phyloP scores from a whole-genome alignment of 495 filamentous ascomycete genomes.

The Paragyromitra xinjiangensis region DNA sequence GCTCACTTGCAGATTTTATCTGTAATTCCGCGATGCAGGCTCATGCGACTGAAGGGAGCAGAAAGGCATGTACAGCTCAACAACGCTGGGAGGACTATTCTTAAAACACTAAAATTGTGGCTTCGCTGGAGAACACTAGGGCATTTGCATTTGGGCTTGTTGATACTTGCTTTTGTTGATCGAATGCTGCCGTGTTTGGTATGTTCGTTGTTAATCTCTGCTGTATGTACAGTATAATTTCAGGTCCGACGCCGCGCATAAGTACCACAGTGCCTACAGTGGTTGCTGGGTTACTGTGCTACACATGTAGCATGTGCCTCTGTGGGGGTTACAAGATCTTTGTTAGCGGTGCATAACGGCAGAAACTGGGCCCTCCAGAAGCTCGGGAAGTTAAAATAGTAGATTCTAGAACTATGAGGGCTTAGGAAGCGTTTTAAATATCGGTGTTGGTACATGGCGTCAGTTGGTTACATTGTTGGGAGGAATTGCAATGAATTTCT shows the following conservation, averaged over 20 bases:
- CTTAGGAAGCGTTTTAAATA: slow-evolving; percentile 17
- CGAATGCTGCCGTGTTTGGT: slow-evolving; percentile 16
- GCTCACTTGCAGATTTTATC: slow-evolving; percentile 9
- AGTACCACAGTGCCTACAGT: slow-evolving; percentile 4
- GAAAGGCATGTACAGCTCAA: background rate
- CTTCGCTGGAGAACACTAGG: background rate
- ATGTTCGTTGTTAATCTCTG: slow-evolving; percentile 31
- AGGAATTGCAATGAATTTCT: slow-evolving; percentile 1
- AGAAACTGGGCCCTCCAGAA: background rate
- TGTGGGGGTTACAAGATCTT: slow-evolving; percentile 25
- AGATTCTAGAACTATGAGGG: slow-evolving; percentile 22
- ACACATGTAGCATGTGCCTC: slow-evolving; percentile 17
- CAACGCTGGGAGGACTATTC: background rate
- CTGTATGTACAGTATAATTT: slow-evolving; percentile 29
- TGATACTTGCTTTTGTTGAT: slow-evolving; percentile 20
- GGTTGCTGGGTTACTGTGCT: slow-evolving; percentile 17
- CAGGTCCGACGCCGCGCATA: slow-evolving; percentile 22
- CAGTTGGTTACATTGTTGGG: background rate
- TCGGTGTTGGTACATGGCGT: background rate
- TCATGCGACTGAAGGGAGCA: slow-evolving; percentile 40
- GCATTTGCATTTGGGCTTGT: slow-evolving; percentile 11
- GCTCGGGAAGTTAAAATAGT: background rate
- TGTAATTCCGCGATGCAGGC: slow-evolving; percentile 23
- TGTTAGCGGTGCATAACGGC: background rate
- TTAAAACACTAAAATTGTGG: slow-evolving; percentile 25